phyloP scores from a whole-genome alignment of 805 yeast species.

The Candida endomychidarum region DNA sequence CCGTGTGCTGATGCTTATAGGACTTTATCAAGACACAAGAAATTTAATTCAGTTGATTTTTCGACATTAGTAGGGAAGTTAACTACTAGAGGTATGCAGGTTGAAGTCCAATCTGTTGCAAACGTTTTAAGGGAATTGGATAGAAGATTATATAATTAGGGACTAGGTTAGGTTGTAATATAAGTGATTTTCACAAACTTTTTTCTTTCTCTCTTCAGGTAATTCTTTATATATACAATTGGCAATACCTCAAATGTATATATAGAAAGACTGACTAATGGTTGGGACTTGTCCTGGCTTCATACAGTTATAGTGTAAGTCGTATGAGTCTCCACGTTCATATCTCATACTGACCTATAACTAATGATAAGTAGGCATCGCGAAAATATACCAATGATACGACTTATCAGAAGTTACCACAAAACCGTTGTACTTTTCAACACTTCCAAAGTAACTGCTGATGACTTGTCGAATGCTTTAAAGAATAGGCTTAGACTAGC shows the following conservation, averaged over 20 bases:
- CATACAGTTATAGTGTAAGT: too few species aligned
- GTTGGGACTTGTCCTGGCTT: too few species aligned
- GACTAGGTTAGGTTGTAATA: conserved; percentile 1
- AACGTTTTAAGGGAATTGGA: conserved; percentile 81
- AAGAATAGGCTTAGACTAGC: conserved; percentile 11
- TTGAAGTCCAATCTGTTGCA: conserved; percentile 88
- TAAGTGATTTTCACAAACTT: conserved; percentile 1
- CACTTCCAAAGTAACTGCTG: conserved; percentile 11
- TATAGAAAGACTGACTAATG: too few species aligned
- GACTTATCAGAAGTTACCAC: conserved; percentile 1
- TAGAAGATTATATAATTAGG: conserved; percentile 53
- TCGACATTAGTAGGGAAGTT: conserved; percentile 71
- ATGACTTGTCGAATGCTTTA: conserved; percentile 11
- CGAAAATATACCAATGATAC: conserved; percentile 2
- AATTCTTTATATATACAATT: too few species aligned
- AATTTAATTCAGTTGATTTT: conserved; percentile 71
- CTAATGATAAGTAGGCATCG: not conserved
- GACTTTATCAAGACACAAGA: conserved; percentile 79
- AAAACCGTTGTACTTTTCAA: not conserved
- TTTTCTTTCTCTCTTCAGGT: too few species aligned
- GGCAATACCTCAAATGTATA: too few species aligned
- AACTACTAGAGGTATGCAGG: conserved; percentile 82
- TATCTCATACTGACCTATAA: too few species aligned
- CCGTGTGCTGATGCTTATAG: conserved; percentile 91
- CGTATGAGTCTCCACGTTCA: too few species aligned